Percentiles rank a stretch among this genome's conserved stretches.
Conservation (phyloP, 306 rosid genomes). For the Fragaria iinumae region DNA sequence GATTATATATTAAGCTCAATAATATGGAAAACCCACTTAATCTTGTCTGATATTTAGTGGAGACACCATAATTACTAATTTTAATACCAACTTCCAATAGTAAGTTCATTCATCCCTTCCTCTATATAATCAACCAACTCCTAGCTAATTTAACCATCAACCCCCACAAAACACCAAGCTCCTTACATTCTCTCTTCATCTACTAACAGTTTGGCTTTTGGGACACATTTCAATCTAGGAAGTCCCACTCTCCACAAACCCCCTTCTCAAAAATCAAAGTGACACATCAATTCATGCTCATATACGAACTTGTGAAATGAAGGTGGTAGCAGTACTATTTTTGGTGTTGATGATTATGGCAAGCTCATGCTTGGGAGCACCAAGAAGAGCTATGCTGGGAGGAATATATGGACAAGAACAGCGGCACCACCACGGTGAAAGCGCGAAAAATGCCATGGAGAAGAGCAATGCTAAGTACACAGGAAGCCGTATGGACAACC, state of each 20-base stretch:
- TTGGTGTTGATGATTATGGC: slow-evolving; percentile 29
- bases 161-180: background rate
- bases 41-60: slow-evolving; percentile 18
- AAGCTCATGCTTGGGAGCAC: slow-evolving; percentile 30
- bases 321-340: slow-evolving; percentile 37
- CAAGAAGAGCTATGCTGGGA: slow-evolving; percentile 35
- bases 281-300: background rate
- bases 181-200: background rate
- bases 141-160: background rate
- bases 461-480: slow-evolving; percentile 27
- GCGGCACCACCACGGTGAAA: slow-evolving; percentile 26
- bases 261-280: background rate
- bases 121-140: slow-evolving; percentile 7
- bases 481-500: slow-evolving; percentile 29
- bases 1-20: slow-evolving; percentile 18
- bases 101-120: background rate
- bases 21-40: slow-evolving; percentile 28
- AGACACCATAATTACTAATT: slow-evolving; percentile 4
- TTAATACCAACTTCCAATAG: background rate
- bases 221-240: background rate
- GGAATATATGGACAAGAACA: slow-evolving; percentile 49
- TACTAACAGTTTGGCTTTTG: background rate
- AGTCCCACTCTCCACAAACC: background rate
- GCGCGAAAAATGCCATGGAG: slow-evolving; percentile 28
- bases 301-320: slow-evolving; percentile 27